These are phyloP conservation scores for Fraxinus velutina DNA, from an alignment of 305 asterid genomes.

Conservation along the genomic window DNA sequence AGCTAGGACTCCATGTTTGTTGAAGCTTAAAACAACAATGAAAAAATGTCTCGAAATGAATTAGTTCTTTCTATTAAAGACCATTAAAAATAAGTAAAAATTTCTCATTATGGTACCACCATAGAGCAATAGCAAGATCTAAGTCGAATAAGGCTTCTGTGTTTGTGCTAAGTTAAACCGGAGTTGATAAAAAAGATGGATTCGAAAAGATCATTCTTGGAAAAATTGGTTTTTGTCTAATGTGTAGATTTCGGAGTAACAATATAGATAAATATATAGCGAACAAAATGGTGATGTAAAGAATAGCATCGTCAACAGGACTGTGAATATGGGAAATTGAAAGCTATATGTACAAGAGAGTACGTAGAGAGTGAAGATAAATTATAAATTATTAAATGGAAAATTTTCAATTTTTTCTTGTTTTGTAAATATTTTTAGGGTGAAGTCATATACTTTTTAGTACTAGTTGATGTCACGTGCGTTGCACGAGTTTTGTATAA, in stretches of 20 bases:
- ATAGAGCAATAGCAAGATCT: background rate
- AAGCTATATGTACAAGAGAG: background rate
- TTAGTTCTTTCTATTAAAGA: background rate
- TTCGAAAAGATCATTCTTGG: background rate
- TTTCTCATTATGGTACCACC: background rate
- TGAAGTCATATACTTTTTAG: background rate
- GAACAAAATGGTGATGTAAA: too few species aligned
- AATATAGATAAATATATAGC: too few species aligned
- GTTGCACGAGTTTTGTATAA: too few species aligned
- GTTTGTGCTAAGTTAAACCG: background rate
- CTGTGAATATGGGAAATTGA: background rate
- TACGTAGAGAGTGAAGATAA: too few species aligned
- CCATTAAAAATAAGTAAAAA: background rate
- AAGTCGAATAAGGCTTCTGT: background rate
- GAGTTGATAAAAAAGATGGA: background rate
- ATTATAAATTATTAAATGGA: too few species aligned
- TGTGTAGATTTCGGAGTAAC: background rate
- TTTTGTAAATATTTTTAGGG: too few species aligned
- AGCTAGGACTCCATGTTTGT: background rate
- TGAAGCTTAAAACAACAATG: background rate
- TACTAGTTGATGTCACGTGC: background rate
- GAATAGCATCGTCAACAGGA: background rate
- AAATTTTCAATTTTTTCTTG: background rate
- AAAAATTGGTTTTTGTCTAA: background rate
- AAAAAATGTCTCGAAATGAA: background rate